Conservation (phyloP, 768 basidiomycete genomes). For the Galerina marginata region DNA sequence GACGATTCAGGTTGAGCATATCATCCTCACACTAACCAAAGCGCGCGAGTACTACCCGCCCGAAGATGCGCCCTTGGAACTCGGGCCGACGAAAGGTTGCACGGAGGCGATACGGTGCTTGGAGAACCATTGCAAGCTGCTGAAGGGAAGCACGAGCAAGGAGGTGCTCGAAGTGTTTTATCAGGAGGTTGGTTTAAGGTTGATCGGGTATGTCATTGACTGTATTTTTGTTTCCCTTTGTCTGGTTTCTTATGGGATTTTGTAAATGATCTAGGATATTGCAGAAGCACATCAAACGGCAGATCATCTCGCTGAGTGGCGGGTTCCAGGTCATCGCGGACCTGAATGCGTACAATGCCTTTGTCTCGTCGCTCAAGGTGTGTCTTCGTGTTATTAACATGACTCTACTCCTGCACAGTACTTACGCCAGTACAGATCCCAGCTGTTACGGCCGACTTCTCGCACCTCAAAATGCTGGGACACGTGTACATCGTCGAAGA, state of each 20-base stretch:
- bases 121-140: conserved; percentile 86
- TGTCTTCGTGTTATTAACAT: conserved; percentile 6
- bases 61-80: conserved; percentile 77
- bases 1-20: conserved; percentile 80
- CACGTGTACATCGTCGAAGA: conserved; percentile 96
- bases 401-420: no score
- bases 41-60: conserved; percentile 91
- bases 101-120: conserved; percentile 89
- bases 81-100: conserved; percentile 88
- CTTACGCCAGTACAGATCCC: conserved; percentile 53
- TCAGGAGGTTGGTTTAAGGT: conserved; percentile 92
- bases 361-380: conserved; percentile 87
- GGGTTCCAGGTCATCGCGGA: conserved; percentile 98
- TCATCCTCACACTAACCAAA: conserved; percentile 81
- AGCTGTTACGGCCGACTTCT: conserved; percentile 86
- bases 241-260: neutral
- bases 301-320: conserved; percentile 93
- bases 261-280: conserved; percentile 69
- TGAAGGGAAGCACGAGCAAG: conserved; percentile 93
- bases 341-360: conserved; percentile 90
- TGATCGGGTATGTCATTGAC: conserved; percentile 67
- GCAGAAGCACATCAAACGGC: conserved; percentile 95
- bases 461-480: conserved; percentile 95
- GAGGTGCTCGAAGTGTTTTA: conserved; percentile 98
- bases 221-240: conserved; percentile 1